Conservation (phyloP, 352 stramenopile genomes). For the Thraustochytrium sp. region DNA sequence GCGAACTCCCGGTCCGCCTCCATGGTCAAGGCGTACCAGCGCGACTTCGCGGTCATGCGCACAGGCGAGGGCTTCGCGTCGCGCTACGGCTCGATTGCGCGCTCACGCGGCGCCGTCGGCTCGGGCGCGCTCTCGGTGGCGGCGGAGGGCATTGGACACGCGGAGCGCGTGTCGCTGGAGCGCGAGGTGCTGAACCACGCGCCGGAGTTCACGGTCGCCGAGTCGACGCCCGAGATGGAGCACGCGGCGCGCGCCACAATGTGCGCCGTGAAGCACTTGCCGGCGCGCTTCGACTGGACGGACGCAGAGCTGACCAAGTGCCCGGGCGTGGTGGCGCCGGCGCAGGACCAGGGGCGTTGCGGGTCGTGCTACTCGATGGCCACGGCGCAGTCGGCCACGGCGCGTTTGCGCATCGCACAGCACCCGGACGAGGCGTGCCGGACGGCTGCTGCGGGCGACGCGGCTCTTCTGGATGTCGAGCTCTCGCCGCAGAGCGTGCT, state of each 20-base stretch:
- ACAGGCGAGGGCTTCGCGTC: not conserved
- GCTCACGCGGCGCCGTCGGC: not conserved
- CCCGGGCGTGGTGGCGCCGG: not conserved
- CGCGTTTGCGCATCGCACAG: not conserved
- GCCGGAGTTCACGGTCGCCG: not conserved
- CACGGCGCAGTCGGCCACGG: not conserved
- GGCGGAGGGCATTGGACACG: not conserved
- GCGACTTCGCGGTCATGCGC: not conserved
- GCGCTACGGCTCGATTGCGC: not conserved
- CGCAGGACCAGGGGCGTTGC: slow-evolving; percentile 31
- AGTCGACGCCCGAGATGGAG: not conserved
- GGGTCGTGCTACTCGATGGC: slow-evolving; percentile 45
- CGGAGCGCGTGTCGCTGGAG: not conserved
- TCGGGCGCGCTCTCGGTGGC: not conserved
- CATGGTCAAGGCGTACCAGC: not conserved
- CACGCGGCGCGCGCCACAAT: not conserved
- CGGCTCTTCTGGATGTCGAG: not conserved
- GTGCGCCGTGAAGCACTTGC: not conserved
- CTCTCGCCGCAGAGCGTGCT: slow-evolving; percentile 27
- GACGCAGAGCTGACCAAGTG: not conserved
- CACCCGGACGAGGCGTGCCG: not conserved
- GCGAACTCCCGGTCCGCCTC: not conserved
- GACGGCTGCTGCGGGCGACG: too few relatives aligned
- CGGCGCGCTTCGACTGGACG: not conserved
- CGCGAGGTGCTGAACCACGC: not conserved